phyloP scores from a whole-genome alignment of 1,284 basidiomycete genomes.

The Moniliella sp. region DNA sequence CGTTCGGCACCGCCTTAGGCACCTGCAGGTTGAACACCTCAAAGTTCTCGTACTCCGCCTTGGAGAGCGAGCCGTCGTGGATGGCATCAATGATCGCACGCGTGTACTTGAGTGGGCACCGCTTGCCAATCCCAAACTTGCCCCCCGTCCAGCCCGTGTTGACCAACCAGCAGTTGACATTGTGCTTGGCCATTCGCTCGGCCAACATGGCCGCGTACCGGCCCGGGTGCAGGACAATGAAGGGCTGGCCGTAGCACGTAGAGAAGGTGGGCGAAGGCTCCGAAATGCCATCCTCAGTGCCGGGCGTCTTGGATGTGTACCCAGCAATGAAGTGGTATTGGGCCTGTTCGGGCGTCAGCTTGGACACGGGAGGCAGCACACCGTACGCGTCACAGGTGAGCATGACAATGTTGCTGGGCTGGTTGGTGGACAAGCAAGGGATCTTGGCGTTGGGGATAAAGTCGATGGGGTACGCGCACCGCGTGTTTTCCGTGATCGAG shows the following conservation, averaged over 20 bases:
- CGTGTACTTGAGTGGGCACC: slow-evolving; percentile 43
- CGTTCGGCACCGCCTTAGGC: slow-evolving; percentile 15
- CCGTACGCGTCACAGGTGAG: slow-evolving; percentile 93
- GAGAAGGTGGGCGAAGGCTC: slow-evolving; percentile 98
- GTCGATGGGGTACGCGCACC: slow-evolving; percentile 43
- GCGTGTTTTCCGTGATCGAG: slow-evolving; percentile 93
- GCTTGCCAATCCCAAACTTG: slow-evolving; percentile 51
- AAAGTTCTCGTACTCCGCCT: slow-evolving; percentile 68
- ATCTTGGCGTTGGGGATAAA: slow-evolving; percentile 79
- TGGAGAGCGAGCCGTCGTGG: slow-evolving; percentile 70
- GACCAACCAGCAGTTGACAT: slow-evolving; percentile 91
- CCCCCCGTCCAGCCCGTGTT: slow-evolving; percentile 97
- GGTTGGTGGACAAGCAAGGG: slow-evolving; percentile 24
- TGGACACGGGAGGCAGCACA: slow-evolving; percentile 84
- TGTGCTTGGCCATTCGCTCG: slow-evolving; percentile 70
- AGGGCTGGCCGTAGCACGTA: slow-evolving; percentile 93
- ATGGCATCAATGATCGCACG: slow-evolving; percentile 89
- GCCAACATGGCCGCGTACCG: slow-evolving; percentile 92
- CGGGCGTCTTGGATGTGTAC: slow-evolving; percentile 76
- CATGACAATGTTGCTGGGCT: slow-evolving; percentile 73
- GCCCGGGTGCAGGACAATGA: slow-evolving; percentile 69
- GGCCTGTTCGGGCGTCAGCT: slow-evolving; percentile 76
- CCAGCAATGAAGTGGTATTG: slow-evolving; percentile 47
- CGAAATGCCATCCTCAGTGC: slow-evolving; percentile 89
- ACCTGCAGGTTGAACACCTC: slow-evolving; percentile 29